Base-by-base conservation (phyloP, 192 early-diverging fungal species). In the Umbelopsis sp. region DNA sequence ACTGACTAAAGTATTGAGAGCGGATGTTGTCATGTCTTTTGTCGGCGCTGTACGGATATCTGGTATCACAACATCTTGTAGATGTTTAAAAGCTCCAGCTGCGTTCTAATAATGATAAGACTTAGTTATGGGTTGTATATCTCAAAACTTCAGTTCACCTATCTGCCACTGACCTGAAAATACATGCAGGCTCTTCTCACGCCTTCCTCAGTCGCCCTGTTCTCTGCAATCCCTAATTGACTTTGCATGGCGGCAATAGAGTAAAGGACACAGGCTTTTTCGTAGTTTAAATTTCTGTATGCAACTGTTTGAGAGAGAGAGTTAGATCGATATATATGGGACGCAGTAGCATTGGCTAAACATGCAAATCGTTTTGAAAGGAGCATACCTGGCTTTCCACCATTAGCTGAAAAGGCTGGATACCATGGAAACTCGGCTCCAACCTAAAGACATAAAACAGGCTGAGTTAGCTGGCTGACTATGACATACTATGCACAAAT, bases 231-330 rank as follows among this genome's bases (percentile, higher is more conserved):
- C 1, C 87, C 96, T 9, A 97, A 74, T 65, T 92, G 90, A 77
- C 90, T 91, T 74, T 97, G 95, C 71, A 91, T 86, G 12, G 94
- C 90, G 4, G 84, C 96, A 70, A 97, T 88, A 68, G 94, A 93
- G 79, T 94, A 98, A 21, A 96, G 78, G 0, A 97, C 78, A 22
- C 86, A 88, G 1, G 94, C 94, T 66, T 90, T 89, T 68, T 98
- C 96, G 75, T 90, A 96, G 81, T 87, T 88, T 80, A 95, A 76
- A 74, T 88, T 91, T 65, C 87, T 82, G 72, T 87, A 87, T 8
- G 82, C 78, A 61, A 88, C 87, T 88, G 1, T 80, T 35, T 47
- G 22, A 37, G 22, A 69, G 2, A 49, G 9, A 30, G 71, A 71
- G 45, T 49, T 49, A 65, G 30, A 66, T 33, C 13, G 12, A 4